Evolutionary conservation across 129 eudicot species (phyloP), one percentile per base, ranked within the genome.

Genomic region (Daucus carota): DNA sequence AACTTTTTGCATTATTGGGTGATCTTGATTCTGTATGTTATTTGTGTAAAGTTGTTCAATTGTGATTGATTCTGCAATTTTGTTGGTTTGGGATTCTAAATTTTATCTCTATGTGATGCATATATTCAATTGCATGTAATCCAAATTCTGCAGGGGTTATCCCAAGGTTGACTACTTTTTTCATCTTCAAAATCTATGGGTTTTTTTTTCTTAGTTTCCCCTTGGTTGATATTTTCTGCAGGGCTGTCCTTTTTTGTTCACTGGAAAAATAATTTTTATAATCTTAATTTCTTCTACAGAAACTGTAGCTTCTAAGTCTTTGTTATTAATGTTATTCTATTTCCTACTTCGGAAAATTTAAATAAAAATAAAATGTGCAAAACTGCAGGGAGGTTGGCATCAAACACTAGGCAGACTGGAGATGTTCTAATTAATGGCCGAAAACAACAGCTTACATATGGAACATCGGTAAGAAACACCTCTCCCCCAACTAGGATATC

Each of bases 361-460:
- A 3, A 24, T 3, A 41, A 40, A 40, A 38, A 0, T 45, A 28
- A 70, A 70, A 40, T 22, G 2, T 24, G 3, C 8, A 38, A 42
- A 69, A 46, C 52, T 34, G 65, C 86, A 91, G 90, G 95, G 54
- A 63, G 97, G 77, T 75, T 91, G 78, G 78, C 82, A 60, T 80
- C 93, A 22, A 81, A 87, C 45, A 68, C 82, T 42, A 84, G 78
- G 72, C 86, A 85, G 66, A 72, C 78, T 3, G 97, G 93, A 52
- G 80, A 84, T 50, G 72, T 89, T 74, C 75, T 88, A 24, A 81
- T 89, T 14, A 92, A 89, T 75, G 97, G 97, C 65, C 85, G 85
- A 44, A 86, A 86, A 66, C 87, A 83, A 38, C 77, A 77, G 74
- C 86, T 86, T 13, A 88, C 93, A 15, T 86, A 84, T 87, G 97